These are phyloP conservation scores for Populus ilicifolia DNA, from an alignment of 345 rosid genomes.

Conservation along the genomic window DNA sequence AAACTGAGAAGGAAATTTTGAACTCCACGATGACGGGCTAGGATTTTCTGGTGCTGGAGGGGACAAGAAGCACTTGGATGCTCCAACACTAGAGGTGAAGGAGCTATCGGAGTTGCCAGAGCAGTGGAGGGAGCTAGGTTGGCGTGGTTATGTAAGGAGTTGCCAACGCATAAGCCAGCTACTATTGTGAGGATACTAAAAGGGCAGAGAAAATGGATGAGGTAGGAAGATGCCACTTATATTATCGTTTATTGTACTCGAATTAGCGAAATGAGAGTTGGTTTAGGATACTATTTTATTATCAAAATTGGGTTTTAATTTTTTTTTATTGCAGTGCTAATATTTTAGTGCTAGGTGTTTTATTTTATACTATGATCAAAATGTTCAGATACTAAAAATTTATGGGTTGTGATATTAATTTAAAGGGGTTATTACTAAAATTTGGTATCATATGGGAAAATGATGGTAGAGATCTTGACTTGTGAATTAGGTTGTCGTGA, in stretches of 20 bases:
- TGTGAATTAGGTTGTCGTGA: background rate
- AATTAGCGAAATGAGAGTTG: conserved; percentile 76
- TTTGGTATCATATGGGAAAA: background rate
- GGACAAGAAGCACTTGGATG: conserved; percentile 36
- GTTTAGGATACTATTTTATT: conserved; percentile 45
- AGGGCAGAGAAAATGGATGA: conserved; percentile 81
- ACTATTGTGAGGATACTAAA: conserved; percentile 63
- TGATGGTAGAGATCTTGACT: background rate
- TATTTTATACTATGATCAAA: background rate
- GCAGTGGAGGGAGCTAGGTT: conserved; percentile 82
- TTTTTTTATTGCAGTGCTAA: background rate
- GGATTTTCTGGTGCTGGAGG: conserved; percentile 20
- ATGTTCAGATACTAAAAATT: background rate
- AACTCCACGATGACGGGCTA: conserved; percentile 9
- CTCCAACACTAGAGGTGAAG: conserved; percentile 53
- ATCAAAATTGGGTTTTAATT: background rate
- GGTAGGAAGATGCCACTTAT: conserved; percentile 78
- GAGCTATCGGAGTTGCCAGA: conserved; percentile 73
- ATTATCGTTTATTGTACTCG: conserved; percentile 67
- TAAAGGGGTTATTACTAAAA: background rate
- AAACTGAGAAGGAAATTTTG: conserved; percentile 1
- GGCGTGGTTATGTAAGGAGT: conserved; percentile 89
- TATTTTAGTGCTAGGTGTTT: background rate
- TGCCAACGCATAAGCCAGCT: conserved; percentile 68
- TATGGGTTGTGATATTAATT: background rate